Base-by-base conservation (phyloP, 1,139 yeast species). In the Protomyces lactucae-debilis region DNA sequence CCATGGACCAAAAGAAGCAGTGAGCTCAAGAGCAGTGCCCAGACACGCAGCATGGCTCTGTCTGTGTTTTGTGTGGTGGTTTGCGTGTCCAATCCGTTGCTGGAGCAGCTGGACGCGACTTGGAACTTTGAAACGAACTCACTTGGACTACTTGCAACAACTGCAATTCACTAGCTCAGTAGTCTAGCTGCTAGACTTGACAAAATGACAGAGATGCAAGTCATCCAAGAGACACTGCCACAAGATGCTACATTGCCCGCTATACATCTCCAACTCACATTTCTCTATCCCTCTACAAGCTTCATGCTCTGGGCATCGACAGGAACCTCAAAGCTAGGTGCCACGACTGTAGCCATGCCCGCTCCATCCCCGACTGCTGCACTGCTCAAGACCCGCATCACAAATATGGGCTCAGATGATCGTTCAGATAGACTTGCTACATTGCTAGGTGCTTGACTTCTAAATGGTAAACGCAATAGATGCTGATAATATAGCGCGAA, bases 1-100 rank as follows among this genome's bases (percentile, higher is more conserved):
- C 95, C 95, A 8, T 70, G 64, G 16, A 71, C 77, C 39, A 73
- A 28, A 3, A 39, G 6, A 73, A 65, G 59, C 18, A 25, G 52
- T 18, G 23, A 9, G 57, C 45, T 14, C 10, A 28, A 9, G 46
- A 37, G 45, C 16, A 39, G 36, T 6, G 45, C 23, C n/a, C 12
- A 14, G 28, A 14, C 46, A 16, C 16, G 25, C 55, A 52, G 32
- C 43, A 18, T 16, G 14, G 18, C 21, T 16, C 12, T 52, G 36
- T 23, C 28, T 52, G 54, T 16, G 16, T 32, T 39, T 8, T 18
- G 55, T 18, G 25, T 16, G 23, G n/a, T 8, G 16, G 16, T 14
- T 48, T 48, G 53, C 32, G 10, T 48, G 32, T 28, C 32, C 32
- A 4, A 28, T 28, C 32, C 32, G 3, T 4, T 28, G 5, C 8